These are phyloP conservation scores for Diaporthe aspalathi DNA, from an alignment of 2,329 filamentous ascomycete species.

Conservation along the genomic window DNA sequence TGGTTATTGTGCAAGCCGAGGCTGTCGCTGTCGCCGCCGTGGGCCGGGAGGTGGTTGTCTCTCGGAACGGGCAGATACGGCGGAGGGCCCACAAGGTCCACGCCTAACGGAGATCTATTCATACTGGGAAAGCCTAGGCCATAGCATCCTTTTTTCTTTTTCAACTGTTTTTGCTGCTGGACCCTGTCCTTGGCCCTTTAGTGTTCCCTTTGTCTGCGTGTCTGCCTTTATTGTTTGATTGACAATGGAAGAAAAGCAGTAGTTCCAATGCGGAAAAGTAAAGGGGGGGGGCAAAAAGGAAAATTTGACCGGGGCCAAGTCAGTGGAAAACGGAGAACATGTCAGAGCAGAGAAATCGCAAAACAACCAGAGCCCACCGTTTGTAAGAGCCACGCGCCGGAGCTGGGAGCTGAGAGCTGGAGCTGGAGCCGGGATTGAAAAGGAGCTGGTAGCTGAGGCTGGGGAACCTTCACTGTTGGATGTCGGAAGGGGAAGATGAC, in stretches of 20 bases:
- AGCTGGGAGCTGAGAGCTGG: too few species aligned
- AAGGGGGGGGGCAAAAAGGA: not conserved
- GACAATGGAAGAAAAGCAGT: slow-evolving; percentile 3
- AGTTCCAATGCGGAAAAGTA: not conserved
- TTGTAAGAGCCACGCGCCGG: not conserved
- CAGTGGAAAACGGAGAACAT: not conserved
- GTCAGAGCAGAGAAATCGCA: not conserved
- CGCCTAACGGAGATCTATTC: slow-evolving; percentile 10
- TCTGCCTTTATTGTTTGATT: not conserved
- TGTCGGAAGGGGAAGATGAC: too few species aligned
- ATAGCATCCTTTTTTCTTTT: not conserved
- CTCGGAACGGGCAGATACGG: slow-evolving; percentile 3
- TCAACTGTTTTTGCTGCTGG: not conserved
- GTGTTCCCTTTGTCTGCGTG: not conserved
- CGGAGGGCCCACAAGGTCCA: not conserved
- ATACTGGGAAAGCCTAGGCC: not conserved
- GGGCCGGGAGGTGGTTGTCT: not conserved
- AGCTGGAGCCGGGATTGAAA: too few species aligned
- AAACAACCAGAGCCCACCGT: not conserved
- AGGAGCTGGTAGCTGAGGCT: not conserved
- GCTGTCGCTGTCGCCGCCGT: slow-evolving; percentile 3
- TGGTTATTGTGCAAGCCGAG: not conserved
- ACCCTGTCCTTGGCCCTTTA: not conserved
- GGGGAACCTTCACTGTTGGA: too few species aligned
- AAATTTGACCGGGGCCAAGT: not conserved